Evolutionary conservation across 2,329 filamentous ascomycete genomes (phyloP), one percentile per base, ranked within the genome.

Genomic region (Pseudogymnoascus sp.): DNA sequence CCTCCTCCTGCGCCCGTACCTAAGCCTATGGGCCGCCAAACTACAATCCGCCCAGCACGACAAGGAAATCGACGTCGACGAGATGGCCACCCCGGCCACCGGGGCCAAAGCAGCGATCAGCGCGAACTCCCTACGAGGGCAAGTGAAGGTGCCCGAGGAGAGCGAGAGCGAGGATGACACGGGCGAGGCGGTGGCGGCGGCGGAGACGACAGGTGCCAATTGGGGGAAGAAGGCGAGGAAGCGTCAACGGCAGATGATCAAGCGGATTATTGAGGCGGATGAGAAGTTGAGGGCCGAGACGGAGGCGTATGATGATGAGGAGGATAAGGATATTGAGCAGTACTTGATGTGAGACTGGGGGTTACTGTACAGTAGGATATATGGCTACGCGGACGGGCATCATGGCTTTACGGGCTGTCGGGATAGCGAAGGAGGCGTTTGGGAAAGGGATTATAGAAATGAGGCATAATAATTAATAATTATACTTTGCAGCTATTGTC

Each of bases 291-390:
- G 84, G 76, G 75, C 76, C 70, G 75, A 84, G 68, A 78, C 81
- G 67, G 81, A 84, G 69, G 73, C 77, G 60, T 74, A 78, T 65
- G 85, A 87, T 68, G 84, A 87, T 64, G 81, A 89, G 67, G 85
- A 88, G 65, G 88, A 91, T 73, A 88, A 89, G 76, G 88, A 92
- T 73, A 88, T 93, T 68, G 83, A 86, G 72, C 87, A 92, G 75
- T 85, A 88, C 70, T 74, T 92, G 73, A 80, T 84, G 69, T 81
- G 85, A 71, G 82, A 75, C 43, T 63, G 68, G 10, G 62, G 65
- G 14, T 69, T 63, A 69, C 68, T 3, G 59, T 19, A 19, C 1
- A 38, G n/a, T 2, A 12, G n/a, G 46, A 31, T 22, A 12, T 56
- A 56, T 33, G 28, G 8, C 50, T 56, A 33, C 50, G 10, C 8